Evolutionary conservation across 192 early-diverging fungal species (phyloP), one percentile per base, ranked within the genome.

Genomic region (Globomyces pollinis-pini): DNA sequence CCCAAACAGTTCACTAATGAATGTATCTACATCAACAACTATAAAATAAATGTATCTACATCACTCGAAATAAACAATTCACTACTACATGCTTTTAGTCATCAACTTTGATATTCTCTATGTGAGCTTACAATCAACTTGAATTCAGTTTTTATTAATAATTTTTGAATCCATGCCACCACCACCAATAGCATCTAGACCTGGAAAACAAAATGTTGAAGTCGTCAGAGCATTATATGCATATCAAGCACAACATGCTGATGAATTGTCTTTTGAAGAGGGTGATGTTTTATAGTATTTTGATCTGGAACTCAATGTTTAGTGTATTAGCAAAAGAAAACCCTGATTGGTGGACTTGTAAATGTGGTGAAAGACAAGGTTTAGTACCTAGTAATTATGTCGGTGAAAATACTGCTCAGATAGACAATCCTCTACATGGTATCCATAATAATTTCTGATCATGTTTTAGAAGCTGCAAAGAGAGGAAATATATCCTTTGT

Each of bases 371-470:
- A 29, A 66, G 63, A 53, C 70, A 75, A 45, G 75, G 75, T 8
- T 54, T 80, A 32, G 78, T 79, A 8, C 77, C 77, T 12, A 60
- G 59, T 7, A 76, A 72, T 36, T 79, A 79, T 50, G 73, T 80
- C 12, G 78, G 78, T 21, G 78, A 80, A 45, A 72, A 70, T 30
- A 77, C 73, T 3, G 60, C 66, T 5, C 43, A 62, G 42, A 67
- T 80, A 13, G 78, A 80, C 32, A 80, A 80, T 61, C 78, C 78
- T 6, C 63, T 80, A 20, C 78, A 80, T 42, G n/a, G n/a, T n/a
- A n/a, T n/a, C n/a, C n/a, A n/a, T 72, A 67, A 69, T 42, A 35
- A 61, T 11, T n/a, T 60, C 35, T 47, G 18, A 16, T 11, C 55
- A 76, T n/a, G n/a, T n/a, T n/a, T n/a, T n/a, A n/a, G 75, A 78